Conservation (phyloP, 352 stramenopile species). For the Globisporangium paroecandrum region DNA sequence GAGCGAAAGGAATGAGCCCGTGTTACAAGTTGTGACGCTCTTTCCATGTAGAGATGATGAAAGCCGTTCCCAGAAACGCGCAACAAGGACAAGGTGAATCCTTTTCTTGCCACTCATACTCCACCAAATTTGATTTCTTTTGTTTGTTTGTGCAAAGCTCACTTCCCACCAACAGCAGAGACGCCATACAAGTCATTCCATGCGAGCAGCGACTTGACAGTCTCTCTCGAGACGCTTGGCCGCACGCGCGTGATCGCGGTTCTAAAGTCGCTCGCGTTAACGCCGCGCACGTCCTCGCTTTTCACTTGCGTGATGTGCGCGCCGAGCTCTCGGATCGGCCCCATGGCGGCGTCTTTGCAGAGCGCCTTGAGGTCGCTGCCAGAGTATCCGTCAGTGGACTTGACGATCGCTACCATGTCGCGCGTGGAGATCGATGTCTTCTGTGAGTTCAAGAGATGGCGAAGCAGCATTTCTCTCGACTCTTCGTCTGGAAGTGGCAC, state of each 20-base stretch:
- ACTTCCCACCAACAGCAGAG: conserved; percentile 25
- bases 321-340: conserved; percentile 84
- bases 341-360: conserved; percentile 92
- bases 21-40: background rate
- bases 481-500: conserved; percentile 66
- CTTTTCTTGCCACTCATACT: background rate
- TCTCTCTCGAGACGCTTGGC: conserved; percentile 66
- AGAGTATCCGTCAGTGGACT: conserved; percentile 79
- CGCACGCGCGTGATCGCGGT: conserved; percentile 54
- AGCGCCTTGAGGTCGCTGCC: conserved; percentile 91
- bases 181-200: conserved; percentile 79
- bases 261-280: conserved; percentile 56
- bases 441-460: conserved; percentile 56
- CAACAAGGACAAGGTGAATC: background rate
- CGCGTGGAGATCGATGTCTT: conserved; percentile 45
- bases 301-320: conserved; percentile 50
- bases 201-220: conserved; percentile 42
- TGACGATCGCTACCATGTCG: conserved; percentile 69
- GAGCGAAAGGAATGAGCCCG: conserved; percentile 61
- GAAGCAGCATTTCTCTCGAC: conserved; percentile 51
- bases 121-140: background rate
- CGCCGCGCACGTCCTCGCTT: conserved; percentile 59
- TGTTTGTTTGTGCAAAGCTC: background rate
- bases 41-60: background rate
- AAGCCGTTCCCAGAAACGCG: background rate